phyloP scores from a whole-genome alignment of 257 asterid species.

The Gentiana straminea region DNA sequence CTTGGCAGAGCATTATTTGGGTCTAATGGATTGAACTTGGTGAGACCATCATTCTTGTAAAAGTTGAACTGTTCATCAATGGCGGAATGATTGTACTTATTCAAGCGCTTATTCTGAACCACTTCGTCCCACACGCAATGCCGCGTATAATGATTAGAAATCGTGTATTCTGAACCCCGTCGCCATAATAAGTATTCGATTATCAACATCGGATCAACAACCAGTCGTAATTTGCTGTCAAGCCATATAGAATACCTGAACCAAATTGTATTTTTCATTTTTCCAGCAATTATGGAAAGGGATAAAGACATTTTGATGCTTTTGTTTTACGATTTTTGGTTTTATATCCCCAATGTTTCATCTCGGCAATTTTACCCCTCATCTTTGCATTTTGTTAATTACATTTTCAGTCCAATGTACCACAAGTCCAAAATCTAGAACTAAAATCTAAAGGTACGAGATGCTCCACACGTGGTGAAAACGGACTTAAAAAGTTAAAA shows the following conservation, averaged over 20 bases:
- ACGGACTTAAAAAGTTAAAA: no score
- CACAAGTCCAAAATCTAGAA: no score
- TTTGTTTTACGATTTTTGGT: no score
- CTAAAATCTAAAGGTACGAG: no score
- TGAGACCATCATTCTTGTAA: conserved; percentile 80
- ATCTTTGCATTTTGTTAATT: no score
- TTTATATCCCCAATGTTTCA: no score
- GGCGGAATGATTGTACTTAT: conserved; percentile 73
- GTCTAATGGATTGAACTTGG: conserved; percentile 66
- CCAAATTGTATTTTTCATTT: neutral
- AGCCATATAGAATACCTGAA: conserved; percentile 90
- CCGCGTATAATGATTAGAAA: conserved; percentile 80
- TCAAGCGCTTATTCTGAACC: conserved; percentile 74
- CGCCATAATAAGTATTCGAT: conserved; percentile 85
- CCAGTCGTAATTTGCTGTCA: conserved; percentile 86
- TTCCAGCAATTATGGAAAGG: no score
- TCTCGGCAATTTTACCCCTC: no score
- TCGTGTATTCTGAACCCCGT: conserved; percentile 69
- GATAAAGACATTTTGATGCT: no score
- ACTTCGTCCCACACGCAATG: conserved; percentile 98
- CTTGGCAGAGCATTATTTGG: conserved; percentile 57
- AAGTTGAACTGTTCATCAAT: conserved; percentile 73
- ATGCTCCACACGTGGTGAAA: no score
- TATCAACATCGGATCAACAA: conserved; percentile 75
- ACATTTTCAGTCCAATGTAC: no score